Evolutionary conservation across 441 rosid genomes (phyloP).

Genomic region (Rhodomyrtus psidioides): DNA sequence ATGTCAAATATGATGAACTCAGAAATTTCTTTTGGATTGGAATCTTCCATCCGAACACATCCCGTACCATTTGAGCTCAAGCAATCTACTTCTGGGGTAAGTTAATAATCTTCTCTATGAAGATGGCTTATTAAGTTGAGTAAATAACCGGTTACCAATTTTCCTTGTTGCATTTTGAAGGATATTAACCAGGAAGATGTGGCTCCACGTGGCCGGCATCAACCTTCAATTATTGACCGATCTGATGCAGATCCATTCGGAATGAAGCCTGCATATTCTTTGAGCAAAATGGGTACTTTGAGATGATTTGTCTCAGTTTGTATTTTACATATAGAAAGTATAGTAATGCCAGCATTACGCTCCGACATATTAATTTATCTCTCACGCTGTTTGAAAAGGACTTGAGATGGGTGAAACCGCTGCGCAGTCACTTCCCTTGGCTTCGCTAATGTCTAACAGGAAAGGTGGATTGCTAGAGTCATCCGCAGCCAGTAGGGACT

Average conservation of each 20-base stretch:
- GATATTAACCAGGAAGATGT: not conserved
- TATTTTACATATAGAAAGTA: not conserved
- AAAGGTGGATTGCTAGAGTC: not conserved
- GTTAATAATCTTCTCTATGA: not conserved
- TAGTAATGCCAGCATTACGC: not conserved
- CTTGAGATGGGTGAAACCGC: not conserved
- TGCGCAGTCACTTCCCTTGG: not conserved
- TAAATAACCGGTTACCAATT: not conserved
- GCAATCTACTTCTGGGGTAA: constrained; percentile 34
- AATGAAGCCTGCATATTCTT: not conserved
- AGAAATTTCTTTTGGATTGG: constrained; percentile 35
- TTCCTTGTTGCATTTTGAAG: not conserved
- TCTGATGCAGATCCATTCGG: not conserved
- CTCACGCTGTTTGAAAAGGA: not conserved
- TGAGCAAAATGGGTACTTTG: not conserved
- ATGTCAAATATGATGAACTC: constrained; percentile 29
- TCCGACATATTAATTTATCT: not conserved
- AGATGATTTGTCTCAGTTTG: not conserved
- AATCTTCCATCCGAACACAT: constrained; percentile 42
- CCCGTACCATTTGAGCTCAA: constrained; percentile 36
- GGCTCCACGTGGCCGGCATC: not conserved
- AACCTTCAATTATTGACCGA: not conserved
- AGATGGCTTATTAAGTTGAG: not conserved
- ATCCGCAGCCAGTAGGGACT: not conserved
- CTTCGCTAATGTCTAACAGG: not conserved